Base-by-base conservation (phyloP, 306 rosid species). In the Neltuma alba region DNA sequence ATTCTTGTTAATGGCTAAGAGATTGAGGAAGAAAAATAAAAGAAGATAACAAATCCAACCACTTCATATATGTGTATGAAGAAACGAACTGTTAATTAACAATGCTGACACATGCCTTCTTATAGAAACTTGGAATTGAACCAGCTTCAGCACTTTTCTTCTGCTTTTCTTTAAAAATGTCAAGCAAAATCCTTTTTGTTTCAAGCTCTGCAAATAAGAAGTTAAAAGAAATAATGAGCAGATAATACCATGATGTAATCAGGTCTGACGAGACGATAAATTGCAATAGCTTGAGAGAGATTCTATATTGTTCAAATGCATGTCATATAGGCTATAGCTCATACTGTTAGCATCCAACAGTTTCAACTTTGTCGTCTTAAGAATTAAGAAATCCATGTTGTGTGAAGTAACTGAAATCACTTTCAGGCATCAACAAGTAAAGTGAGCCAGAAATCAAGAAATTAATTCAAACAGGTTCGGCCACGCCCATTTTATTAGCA, bases 101-200 rank as follows among this genome's bases (percentile, higher is more conserved):
- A 70, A 80, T n/a, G 72, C 33, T 74, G 82, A 48, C 37, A 90
- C 91, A 62, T 90, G 77, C 99, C 99, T 93, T 91, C 89, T 93
- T 93, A 86, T 96, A 96, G 88, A 96, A 96, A 88, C 98, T 93
- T 33, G 99, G 99, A 79, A 96, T 93, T 63, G 92, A 82, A 83
- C 92, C 92, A 81, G 97, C 99, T 88, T 93, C 98, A 25, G 96
- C 93, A 64, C 88, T 88, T 86, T 87, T 96, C 83, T 92, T 93
- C 80, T 93, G 99, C 93, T 96, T 96, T 76, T 96, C 98, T 81
- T 96, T 96, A 75, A 96, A 96, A 88, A 96, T 96, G 68, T 93
- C 98, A 70, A 96, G 99, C 89, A 96, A 88, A 70, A 96, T 96
- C 88, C 96, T 89, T 82, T 96, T 96, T 21, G 98, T 96, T 85